A percentile compares a stretch with the other conserved stretches of the same genome.
These are phyloP conservation scores for Pythium aquatile DNA, from an alignment of 352 stramenopile species.

Conservation along the genomic window DNA sequence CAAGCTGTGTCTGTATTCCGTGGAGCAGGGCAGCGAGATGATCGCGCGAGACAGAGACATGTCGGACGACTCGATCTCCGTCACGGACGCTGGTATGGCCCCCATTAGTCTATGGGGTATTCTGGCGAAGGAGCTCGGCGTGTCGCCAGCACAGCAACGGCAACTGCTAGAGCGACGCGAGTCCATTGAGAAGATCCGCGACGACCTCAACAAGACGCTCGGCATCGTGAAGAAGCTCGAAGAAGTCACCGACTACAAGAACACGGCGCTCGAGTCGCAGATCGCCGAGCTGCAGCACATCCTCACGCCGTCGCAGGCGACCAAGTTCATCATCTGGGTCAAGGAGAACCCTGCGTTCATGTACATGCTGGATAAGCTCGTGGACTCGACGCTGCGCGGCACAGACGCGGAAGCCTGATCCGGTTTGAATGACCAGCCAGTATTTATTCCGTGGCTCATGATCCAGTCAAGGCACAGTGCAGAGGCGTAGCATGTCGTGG, in stretches of 20 bases:
- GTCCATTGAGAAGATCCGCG: conserved; percentile 60
- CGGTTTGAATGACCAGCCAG: conserved; percentile 4
- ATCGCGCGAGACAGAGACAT: conserved; percentile 58
- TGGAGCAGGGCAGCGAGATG: conserved; percentile 68
- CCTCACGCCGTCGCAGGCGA: conserved; percentile 70
- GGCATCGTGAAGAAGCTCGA: conserved; percentile 67
- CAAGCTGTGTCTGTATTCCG: conserved; percentile 74
- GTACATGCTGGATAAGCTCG: conserved; percentile 85
- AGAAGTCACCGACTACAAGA: conserved; percentile 73
- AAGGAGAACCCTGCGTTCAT: conserved; percentile 86
- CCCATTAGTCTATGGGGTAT: conserved; percentile 75
- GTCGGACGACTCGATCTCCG: conserved; percentile 52
- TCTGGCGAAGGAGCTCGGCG: conserved; percentile 59
- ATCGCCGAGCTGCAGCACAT: conserved; percentile 71
- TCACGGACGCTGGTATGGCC: conserved; percentile 44
- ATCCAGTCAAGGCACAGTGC: conserved; percentile 2
- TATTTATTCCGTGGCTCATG: conserved; percentile 17
- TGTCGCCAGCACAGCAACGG: conserved; percentile 67
- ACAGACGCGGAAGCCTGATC: conserved; percentile 13
- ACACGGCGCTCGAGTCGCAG: conserved; percentile 69
- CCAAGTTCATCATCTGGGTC: conserved; percentile 87
- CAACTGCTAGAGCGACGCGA: conserved; percentile 60
- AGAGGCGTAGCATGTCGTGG: neutral
- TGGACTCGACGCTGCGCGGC: conserved; percentile 54
- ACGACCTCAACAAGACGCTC: conserved; percentile 73